Percentiles rank a stretch among this genome's conserved stretches.
phyloP scores from a whole-genome alignment of 345 rosid genomes.

The Trapa incisa region DNA sequence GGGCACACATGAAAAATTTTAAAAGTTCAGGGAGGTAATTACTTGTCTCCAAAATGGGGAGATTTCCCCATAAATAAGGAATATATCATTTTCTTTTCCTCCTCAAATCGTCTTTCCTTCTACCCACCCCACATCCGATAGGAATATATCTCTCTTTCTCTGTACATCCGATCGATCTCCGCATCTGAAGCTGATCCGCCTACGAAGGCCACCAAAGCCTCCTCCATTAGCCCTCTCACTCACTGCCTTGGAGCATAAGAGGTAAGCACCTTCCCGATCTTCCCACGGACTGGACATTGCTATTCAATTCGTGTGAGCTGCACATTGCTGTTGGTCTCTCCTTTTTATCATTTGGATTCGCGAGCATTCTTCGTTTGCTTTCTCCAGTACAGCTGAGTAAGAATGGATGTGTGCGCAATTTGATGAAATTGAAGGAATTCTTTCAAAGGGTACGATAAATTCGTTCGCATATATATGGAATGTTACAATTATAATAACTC shows the following conservation, averaged over 20 bases:
- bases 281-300: not conserved
- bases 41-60: too few relatives aligned
- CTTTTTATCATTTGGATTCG: not conserved
- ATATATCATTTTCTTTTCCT: not conserved
- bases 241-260: constrained; percentile 66
- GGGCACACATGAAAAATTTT: too few relatives aligned
- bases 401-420: not conserved
- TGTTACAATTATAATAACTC: too few relatives aligned
- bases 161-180: not conserved
- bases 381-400: not conserved
- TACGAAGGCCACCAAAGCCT: constrained; percentile 32
- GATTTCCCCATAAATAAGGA: too few relatives aligned
- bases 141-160: not conserved
- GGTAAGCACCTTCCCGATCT: constrained; percentile 23
- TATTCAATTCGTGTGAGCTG: not conserved
- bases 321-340: not conserved
- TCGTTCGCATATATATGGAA: too few relatives aligned
- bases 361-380: not conserved
- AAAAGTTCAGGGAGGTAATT: too few relatives aligned
- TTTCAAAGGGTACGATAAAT: too few relatives aligned
- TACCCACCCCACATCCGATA: too few relatives aligned
- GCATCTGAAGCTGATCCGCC: not conserved
- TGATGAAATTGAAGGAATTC: not conserved
- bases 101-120: not conserved
- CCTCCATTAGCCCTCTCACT: constrained; percentile 28